Percentiles rank a stretch among this genome's conserved stretches.
These are phyloP conservation scores for Monotropa hypopitys DNA, from an alignment of 179 eudicot species.

Conservation along the genomic window DNA sequence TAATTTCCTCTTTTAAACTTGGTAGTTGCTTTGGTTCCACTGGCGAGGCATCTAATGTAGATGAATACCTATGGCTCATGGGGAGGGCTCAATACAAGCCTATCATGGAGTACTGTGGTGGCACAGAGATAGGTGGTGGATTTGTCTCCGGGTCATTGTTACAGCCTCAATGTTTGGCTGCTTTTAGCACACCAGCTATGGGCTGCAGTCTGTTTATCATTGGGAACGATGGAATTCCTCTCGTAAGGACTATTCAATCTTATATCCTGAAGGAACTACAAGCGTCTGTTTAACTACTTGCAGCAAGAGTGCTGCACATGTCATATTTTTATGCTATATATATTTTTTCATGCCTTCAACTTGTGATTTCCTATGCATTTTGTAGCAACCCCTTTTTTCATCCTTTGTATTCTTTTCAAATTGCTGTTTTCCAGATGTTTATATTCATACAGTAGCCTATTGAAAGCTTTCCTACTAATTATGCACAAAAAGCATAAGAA, in stretches of 20 bases:
- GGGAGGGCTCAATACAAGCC: slow-evolving; percentile 93
- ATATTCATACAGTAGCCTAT: neutral
- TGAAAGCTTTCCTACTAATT: neutral
- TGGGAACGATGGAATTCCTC: slow-evolving; percentile 54
- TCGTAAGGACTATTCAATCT: slow-evolving; percentile 40
- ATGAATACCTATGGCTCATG: slow-evolving; percentile 95
- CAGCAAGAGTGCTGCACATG: neutral
- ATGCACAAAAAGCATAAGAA: neutral
- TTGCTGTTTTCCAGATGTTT: neutral
- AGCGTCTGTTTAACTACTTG: neutral
- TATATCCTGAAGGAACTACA: neutral
- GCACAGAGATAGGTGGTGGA: slow-evolving; percentile 97
- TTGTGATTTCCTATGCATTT: neutral
- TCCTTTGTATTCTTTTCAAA: neutral
- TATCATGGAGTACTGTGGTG: slow-evolving; percentile 87
- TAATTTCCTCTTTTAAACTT: slow-evolving; percentile 6
- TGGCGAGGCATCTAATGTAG: slow-evolving; percentile 93
- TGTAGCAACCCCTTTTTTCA: neutral
- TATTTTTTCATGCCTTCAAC: neutral
- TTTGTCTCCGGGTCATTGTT: slow-evolving; percentile 71
- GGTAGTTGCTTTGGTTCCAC: slow-evolving; percentile 83
- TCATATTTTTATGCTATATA: neutral
- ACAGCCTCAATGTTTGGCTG: slow-evolving; percentile 79
- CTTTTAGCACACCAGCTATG: slow-evolving; percentile 93
- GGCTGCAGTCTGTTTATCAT: slow-evolving; percentile 71